Evolutionary conservation across 208 protist species (phyloP).

Genomic region (Acanthamoeba castellanii): DNA sequence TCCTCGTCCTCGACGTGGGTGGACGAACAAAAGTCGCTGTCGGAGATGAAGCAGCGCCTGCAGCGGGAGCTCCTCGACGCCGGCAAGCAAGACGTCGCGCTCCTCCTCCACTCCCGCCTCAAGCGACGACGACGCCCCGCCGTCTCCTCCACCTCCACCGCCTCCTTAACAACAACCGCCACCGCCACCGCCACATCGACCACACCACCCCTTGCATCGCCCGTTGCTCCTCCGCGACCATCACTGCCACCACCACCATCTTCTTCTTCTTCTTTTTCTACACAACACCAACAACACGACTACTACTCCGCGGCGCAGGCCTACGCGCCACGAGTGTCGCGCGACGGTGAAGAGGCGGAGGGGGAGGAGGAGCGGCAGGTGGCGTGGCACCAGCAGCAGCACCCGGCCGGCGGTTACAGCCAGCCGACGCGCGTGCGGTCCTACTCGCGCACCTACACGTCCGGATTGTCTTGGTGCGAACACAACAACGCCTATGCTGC

Average conservation of each 20-base stretch:
- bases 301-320: too few species aligned
- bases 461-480: too few species aligned
- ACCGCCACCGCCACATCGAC: not conserved
- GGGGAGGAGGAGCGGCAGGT: too few species aligned
- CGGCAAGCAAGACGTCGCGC: not conserved
- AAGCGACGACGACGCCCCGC: not conserved
- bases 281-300: not conserved
- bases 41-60: constrained; percentile 1
- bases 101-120: not conserved
- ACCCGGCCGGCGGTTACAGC: too few species aligned
- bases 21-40: constrained; percentile 17
- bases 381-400: too few species aligned
- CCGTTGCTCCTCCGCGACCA: not conserved
- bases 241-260: not conserved
- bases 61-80: not conserved
- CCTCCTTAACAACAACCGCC: not conserved
- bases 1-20: not conserved
- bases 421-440: too few species aligned
- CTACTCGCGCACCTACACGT: too few species aligned
- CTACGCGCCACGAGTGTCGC: too few species aligned
- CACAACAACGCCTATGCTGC: too few species aligned
- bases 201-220: not conserved
- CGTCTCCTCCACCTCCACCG: not conserved
- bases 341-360: too few species aligned
- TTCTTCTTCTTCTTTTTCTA: not conserved